Evolutionary conservation across 1,139 yeast genomes (phyloP).

Genomic region (Sugiyamaella xylanicola): DNA sequence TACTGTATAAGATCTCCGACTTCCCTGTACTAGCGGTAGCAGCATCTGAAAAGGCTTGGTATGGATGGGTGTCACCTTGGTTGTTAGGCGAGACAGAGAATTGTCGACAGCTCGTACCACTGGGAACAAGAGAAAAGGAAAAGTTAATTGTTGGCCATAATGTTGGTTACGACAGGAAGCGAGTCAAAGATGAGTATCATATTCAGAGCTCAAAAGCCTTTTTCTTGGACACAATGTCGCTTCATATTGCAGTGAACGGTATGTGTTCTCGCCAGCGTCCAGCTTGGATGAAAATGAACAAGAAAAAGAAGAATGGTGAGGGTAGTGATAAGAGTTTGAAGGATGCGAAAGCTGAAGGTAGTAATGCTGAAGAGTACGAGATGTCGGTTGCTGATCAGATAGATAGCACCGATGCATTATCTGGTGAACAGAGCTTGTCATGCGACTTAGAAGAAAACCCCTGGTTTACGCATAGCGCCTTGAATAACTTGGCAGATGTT

Average conservation of each 20-base stretch:
- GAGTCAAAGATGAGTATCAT: slow-evolving; percentile 81
- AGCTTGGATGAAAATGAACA: slow-evolving; percentile 60
- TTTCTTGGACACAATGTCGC: slow-evolving; percentile 87
- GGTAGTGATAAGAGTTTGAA: too few relatives aligned
- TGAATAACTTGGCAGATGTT: slow-evolving; percentile 81
- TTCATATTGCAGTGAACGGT: slow-evolving; percentile 89
- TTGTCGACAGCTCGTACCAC: slow-evolving; percentile 71
- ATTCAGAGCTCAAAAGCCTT: slow-evolving; percentile 68
- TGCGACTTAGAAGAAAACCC: slow-evolving; percentile 34
- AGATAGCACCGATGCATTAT: background rate
- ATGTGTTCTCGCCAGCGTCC: slow-evolving; percentile 92
- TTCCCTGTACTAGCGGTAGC: slow-evolving; percentile 87
- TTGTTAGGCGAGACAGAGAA: slow-evolving; percentile 57
- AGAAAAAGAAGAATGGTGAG: slow-evolving; percentile 28
- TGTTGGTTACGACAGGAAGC: slow-evolving; percentile 86
- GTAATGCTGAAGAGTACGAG: slow-evolving; percentile 20
- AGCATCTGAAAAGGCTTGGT: slow-evolving; percentile 80
- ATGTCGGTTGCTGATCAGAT: background rate
- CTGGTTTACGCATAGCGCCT: slow-evolving; percentile 55
- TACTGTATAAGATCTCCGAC: slow-evolving; percentile 69
- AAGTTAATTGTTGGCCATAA: slow-evolving; percentile 80
- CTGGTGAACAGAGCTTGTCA: slow-evolving; percentile 3
- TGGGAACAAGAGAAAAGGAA: slow-evolving; percentile 45
- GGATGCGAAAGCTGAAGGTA: too few relatives aligned
- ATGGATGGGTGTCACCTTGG: slow-evolving; percentile 92